These are phyloP conservation scores for Erodium chrysanthum DNA, from an alignment of 441 rosid species.

Conservation along the genomic window DNA sequence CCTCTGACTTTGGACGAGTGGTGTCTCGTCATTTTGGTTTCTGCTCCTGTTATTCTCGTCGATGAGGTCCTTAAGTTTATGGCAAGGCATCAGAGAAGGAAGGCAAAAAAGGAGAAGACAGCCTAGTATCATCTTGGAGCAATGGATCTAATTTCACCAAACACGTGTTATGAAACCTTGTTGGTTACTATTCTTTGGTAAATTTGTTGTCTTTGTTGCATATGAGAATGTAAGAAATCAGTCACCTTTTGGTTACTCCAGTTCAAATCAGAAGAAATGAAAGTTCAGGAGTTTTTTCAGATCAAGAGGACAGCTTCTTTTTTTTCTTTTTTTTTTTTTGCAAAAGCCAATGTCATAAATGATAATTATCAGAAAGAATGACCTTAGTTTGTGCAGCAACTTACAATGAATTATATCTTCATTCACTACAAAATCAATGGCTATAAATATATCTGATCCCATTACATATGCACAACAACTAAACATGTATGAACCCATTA, in stretches of 20 bases:
- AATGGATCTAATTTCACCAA: background rate
- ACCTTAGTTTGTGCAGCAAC: constrained; percentile 3
- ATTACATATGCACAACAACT: constrained; percentile 15
- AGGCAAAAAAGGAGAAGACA: constrained; percentile 35
- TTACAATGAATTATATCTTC: constrained; percentile 11
- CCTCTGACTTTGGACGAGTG: constrained; percentile 81
- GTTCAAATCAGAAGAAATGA: too few relatives aligned
- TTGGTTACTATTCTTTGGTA: constrained; percentile 15
- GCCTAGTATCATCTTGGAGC: constrained; percentile 15
- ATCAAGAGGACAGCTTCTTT: too few relatives aligned
- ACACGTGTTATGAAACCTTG: background rate
- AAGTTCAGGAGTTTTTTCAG: too few relatives aligned
- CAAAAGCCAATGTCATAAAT: too few relatives aligned
- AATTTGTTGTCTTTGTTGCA: background rate
- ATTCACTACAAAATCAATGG: background rate
- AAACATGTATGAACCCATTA: too few relatives aligned
- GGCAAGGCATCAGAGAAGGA: constrained; percentile 47
- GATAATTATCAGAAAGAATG: too few relatives aligned
- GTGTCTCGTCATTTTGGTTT: constrained; percentile 67
- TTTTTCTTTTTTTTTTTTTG: too few relatives aligned
- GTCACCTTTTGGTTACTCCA: background rate
- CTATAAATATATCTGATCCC: background rate
- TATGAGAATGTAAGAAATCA: background rate
- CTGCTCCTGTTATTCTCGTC: constrained; percentile 68
- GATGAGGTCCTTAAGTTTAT: constrained; percentile 73